Evolutionary conservation across 2,329 filamentous ascomycete species (phyloP), one percentile per base, ranked within the genome.

Genomic region (Aspergillus uvarum): DNA sequence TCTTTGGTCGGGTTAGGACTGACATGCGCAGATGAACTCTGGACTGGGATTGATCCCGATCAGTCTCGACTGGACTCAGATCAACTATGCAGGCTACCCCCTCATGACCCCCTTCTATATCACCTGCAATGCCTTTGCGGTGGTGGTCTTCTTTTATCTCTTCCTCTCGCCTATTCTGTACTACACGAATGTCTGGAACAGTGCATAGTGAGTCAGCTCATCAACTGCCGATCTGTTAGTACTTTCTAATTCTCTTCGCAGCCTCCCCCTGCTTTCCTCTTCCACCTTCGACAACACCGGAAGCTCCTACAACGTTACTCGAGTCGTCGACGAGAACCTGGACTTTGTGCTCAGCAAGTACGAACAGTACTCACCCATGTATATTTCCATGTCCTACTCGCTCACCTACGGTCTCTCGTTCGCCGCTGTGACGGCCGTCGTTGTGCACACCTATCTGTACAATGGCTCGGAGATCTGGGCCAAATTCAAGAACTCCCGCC

Each of bases 61-160:
- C 32, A 80, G 78, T 0, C 77, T 80, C 55, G 81, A 83, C 65
- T 83, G 81, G 72, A 72, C 72, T 0, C 68, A 73, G 61, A 72
- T 74, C 54, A 71, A 65, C 54, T 72, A 71, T n/a, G 70, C 68
- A 8, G 68, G 67, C 4, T 59, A 31, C 29, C 72, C 72, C 7
- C 61, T 75, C 2, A 67, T 67, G 29, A 68, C 67, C 6, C 74
- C 74, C 1, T 72, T 69, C 57, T 83, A 85, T 67, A 67, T 67
- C 35, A 83, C 84, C 59, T 84, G 86, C 59, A 79, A 79, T 66
- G 87, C 87, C 62, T 82, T 83, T 22, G 68, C 84, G 21, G 71
- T 84, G 32, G 77, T 86, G 51, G 62, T 86, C 29, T 62, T 85
- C 59, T 86, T 87, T 70, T 81, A 81, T 67, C 70, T 85, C 59